These are phyloP conservation scores for Sporopachydermia quercuum DNA, from an alignment of 805 yeast species.

Conservation along the genomic window DNA sequence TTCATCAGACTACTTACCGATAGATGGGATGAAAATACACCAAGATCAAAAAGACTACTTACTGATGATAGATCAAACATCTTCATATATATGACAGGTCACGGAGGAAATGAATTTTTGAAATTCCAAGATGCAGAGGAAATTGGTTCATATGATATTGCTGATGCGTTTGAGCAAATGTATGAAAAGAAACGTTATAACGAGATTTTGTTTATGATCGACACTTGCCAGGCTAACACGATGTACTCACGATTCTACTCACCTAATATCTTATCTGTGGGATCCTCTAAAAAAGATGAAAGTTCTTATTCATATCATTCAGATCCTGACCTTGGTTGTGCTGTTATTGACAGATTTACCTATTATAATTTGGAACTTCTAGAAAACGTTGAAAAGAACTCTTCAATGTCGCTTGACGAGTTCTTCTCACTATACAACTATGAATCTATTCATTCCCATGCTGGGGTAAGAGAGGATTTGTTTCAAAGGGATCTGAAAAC, in stretches of 20 bases:
- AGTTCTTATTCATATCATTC: slow-evolving; percentile 92
- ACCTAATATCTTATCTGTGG: slow-evolving; percentile 86
- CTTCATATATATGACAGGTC: slow-evolving; percentile 92
- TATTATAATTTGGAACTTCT: slow-evolving; percentile 80
- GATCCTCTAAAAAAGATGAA: slow-evolving; percentile 78
- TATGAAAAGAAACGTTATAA: slow-evolving; percentile 88
- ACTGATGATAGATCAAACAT: slow-evolving; percentile 93
- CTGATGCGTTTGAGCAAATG: slow-evolving; percentile 97
- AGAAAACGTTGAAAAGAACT: slow-evolving; percentile 66
- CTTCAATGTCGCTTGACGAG: slow-evolving; percentile 64
- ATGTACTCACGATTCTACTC: slow-evolving; percentile 89
- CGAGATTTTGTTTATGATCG: slow-evolving; percentile 94
- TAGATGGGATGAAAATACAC: slow-evolving; percentile 90
- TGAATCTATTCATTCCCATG: slow-evolving; percentile 77
- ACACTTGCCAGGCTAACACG: slow-evolving; percentile 97
- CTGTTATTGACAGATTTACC: slow-evolving; percentile 93
- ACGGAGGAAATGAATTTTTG: slow-evolving; percentile 94
- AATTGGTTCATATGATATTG: slow-evolving; percentile 86
- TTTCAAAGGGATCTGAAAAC: slow-evolving; percentile 49
- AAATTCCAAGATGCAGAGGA: slow-evolving; percentile 98
- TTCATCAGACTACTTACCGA: slow-evolving; percentile 87
- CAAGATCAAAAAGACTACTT: slow-evolving; percentile 75
- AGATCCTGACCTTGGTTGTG: slow-evolving; percentile 91
- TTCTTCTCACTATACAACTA: slow-evolving; percentile 73
- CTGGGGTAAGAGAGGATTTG: slow-evolving; percentile 82